Evolutionary conservation across 495 filamentous ascomycete genomes (phyloP), one percentile per base, ranked within the genome.

Genomic region (Astrocystis sublimbata): DNA sequence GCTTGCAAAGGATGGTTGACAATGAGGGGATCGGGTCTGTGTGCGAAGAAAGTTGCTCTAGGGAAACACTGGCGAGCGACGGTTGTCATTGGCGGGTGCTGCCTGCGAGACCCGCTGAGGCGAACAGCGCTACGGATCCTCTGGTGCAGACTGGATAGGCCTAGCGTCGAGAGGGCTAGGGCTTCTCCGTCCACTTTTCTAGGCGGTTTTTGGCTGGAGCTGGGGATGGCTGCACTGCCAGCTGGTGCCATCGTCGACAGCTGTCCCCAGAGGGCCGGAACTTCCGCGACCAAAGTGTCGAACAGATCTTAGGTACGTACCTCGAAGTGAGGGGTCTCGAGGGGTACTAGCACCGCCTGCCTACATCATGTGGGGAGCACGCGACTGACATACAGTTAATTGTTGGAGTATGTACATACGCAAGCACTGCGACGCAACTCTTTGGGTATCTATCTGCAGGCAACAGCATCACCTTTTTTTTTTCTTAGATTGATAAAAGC

Each of bases 1-100:
- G 75, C 75, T 80, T 75, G 78, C 73, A 65, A 64, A 50, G 64
- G 62, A 68, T 60, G 64, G 53, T 64, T 65, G 67, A 68, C 64
- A 66, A 62, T 69, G 68, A 67, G 70, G 68, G 66, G 47, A 62
- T 65, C 60, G 61, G 71, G 64, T 72, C 62, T 62, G 60, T 68
- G 66, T 70, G 67, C 58, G 62, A 57, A 52, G 26, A 71, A 73
- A 75, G 63, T 72, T 72, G 61, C 64, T 62, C 63, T 38, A 65
- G 49, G 67, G 58, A 71, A 71, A 70, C 61, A 70, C 67, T 62
- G 64, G 60, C 49, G 62, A 66, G 36, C 49, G 58, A 58, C 63
- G 66, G 69, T 65, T 74, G 70, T 69, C 58, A 52, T 69, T 67
- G 30, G 65, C 30, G 50, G 61, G 54, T 60, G 55, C 56, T 24